Base-by-base conservation (phyloP, 768 basidiomycete species). In the Pisolithus albus region DNA sequence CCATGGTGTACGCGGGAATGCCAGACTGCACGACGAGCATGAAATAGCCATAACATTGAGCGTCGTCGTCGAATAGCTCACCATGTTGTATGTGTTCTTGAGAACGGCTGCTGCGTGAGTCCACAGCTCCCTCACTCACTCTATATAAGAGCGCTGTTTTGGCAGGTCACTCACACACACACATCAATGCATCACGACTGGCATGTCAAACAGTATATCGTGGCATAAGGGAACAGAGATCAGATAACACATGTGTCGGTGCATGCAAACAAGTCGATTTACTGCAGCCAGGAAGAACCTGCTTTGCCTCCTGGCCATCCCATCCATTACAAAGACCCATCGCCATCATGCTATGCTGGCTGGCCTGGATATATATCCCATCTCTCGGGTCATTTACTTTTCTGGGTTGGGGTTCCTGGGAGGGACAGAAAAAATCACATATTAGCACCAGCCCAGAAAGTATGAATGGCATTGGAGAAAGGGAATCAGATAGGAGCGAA, bases 401-500 rank as follows among this genome's bases (percentile, higher is more conserved):
- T 47, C 46, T 18, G 46, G 46, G 30, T 47, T 47, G 46, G 46
- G 46, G 46, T 47, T 47, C 46, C 46, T 47, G 23, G 30, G 26
- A 45, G 11, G 11, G 7, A n/a, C n/a, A n/a, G 16, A 23, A 34
- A 19, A 7, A 18, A 34, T 1, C 18, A 7, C 1, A 1, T 41
- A 15, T 41, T 18, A 41, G 40, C 40, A 23, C n/a, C 23, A 23
- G 36, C 19, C 19, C 18, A n/a, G 21, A 13, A 19, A 19, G 13
- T 8, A 36, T 11, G 18, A 18, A n/a, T 10, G 16, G 16, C 3
- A 21, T 26, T 7, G 34, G 16, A 26, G 28, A 24, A 23, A 23
- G 21, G 21, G 30, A 55, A 70, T 94, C 92, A 94, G 91, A 94
- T 94, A 94, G 92, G 91, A 94, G 92, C 92, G 92, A 94, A 94